Conservation (phyloP, 2,329 filamentous ascomycete genomes). For the Dothiorella sarmentorum region DNA sequence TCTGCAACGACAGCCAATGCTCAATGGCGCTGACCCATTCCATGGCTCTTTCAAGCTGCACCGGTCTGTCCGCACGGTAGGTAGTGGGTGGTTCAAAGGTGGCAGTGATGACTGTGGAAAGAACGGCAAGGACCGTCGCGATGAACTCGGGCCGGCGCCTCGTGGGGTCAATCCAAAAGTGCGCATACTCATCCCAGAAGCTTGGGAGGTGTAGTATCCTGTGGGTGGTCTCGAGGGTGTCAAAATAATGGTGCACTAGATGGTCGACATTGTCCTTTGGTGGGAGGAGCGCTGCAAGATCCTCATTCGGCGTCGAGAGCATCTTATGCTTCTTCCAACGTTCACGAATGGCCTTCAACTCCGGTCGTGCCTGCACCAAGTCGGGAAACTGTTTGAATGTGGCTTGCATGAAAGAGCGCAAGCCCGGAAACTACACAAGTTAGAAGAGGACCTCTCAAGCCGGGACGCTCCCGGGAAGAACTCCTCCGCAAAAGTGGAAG, state of each 20-base stretch:
- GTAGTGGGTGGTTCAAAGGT: slow-evolving; percentile 26
- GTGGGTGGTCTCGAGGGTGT: slow-evolving; percentile 10
- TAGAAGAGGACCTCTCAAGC: not conserved
- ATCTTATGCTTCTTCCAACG: slow-evolving; percentile 14
- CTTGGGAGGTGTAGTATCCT: slow-evolving; percentile 26
- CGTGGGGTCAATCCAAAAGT: slow-evolving; percentile 13
- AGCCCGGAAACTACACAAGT: slow-evolving; percentile 33
- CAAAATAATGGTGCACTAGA: slow-evolving; percentile 10
- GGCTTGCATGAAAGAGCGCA: slow-evolving; percentile 24
- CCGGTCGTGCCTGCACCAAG: slow-evolving; percentile 29
- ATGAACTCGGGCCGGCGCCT: slow-evolving; percentile 33
- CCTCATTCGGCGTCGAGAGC: not conserved
- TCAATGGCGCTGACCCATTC: slow-evolving; percentile 40
- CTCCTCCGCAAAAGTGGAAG: not conserved
- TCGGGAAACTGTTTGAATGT: slow-evolving; percentile 28
- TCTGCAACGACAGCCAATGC: slow-evolving; percentile 43
- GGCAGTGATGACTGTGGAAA: slow-evolving; percentile 34
- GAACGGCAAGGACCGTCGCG: slow-evolving; percentile 40
- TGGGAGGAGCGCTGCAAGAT: slow-evolving; percentile 8
- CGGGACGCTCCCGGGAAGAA: not conserved
- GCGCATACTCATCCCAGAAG: slow-evolving; percentile 26
- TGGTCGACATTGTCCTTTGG: slow-evolving; percentile 3
- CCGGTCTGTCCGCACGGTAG: slow-evolving; percentile 44
- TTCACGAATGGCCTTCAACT: slow-evolving; percentile 31
- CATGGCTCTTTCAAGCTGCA: slow-evolving; percentile 38